Evolutionary conservation across 306 rosid species (phyloP).

Genomic region (Cajanus cajan): DNA sequence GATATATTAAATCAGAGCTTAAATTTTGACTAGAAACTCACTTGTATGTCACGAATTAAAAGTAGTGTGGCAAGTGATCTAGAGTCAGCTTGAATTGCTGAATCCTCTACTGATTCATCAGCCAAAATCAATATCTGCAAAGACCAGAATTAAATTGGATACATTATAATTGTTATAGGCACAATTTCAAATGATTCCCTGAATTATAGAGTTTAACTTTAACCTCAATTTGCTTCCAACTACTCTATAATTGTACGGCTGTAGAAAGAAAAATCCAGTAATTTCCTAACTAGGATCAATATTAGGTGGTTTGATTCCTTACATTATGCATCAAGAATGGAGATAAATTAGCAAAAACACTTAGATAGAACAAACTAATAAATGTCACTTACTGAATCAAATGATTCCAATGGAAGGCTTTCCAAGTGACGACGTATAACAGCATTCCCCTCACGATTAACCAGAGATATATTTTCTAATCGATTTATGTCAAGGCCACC

Average conservation of each 20-base stretch:
- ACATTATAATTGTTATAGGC: neutral
- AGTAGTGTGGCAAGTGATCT: conserved; percentile 94
- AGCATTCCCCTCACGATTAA: conserved; percentile 92
- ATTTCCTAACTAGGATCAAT: conserved; percentile 5
- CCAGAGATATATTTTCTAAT: conserved; percentile 69
- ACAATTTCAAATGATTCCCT: neutral
- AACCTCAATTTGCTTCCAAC: conserved; percentile 22
- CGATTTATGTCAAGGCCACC: conserved; percentile 83
- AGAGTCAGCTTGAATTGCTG: conserved; percentile 97
- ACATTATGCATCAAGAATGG: conserved; percentile 16
- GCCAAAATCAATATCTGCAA: conserved; percentile 84
- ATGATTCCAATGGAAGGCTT: conserved; percentile 88
- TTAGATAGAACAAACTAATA: conserved; percentile 13
- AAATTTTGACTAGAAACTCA: conserved; percentile 33
- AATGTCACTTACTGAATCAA: conserved; percentile 74
- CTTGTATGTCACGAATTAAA: conserved; percentile 92
- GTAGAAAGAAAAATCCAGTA: conserved; percentile 12
- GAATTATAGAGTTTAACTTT: conserved; percentile 2
- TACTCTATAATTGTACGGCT: neutral
- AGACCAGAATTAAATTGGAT: conserved; percentile 24
- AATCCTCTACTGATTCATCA: conserved; percentile 94
- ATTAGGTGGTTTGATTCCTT: neutral
- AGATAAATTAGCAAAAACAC: neutral
- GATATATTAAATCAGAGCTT: conserved; percentile 10
- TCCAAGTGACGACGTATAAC: conserved; percentile 89